Base-by-base conservation (phyloP, 169 alveolate species). In the Neospora caninum region DNA sequence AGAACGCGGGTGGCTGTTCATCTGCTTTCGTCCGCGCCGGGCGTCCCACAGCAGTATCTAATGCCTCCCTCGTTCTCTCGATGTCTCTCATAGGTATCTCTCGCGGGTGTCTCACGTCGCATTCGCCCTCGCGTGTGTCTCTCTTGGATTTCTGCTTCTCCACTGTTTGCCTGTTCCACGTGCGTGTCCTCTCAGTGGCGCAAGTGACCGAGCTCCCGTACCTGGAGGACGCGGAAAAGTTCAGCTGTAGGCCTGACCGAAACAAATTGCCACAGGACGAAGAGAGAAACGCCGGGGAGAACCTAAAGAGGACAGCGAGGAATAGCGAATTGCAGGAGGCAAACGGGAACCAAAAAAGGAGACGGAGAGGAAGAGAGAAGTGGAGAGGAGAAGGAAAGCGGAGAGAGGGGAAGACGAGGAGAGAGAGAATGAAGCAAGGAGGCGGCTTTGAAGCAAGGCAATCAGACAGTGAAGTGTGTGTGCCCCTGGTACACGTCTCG, bases 181-280 rank as follows among this genome's bases (percentile, higher is more conserved):
- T n/a, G n/a, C n/a, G n/a, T n/a, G n/a, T n/a, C n/a, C n/a, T 64
- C n/a, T 6, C 89, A 82, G 89, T 82, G 54, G 89, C 89, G n/a
- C 31, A 82, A 41, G 64, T 67, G 89, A 82, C 89, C 6, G 39
- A 82, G 38, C 89, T 82, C 69, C 67, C 53, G n/a, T 41, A 82
- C 67, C 67, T 82, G 54, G 64, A 13, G 38, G 89, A 82, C 69
- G 20, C n/a, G 25, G 89, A 41, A 18, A 38, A 82, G 25, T 82
- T 82, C 89, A 82, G 89, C 41, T 36, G 89, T 82, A 82, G 39
- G 89, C 49, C 36, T 64, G 58, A 49, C 58, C 22, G 4, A 49
- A 13, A 13, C 22, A 49, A 49, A 13, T 49, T 13, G 58, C 16
- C 42, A 69, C 7, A 34, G 42, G 6, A 18, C 42, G 18, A 69